phyloP scores from a whole-genome alignment of 2,329 filamentous ascomycete species.

The Aureobasidium sp. region DNA sequence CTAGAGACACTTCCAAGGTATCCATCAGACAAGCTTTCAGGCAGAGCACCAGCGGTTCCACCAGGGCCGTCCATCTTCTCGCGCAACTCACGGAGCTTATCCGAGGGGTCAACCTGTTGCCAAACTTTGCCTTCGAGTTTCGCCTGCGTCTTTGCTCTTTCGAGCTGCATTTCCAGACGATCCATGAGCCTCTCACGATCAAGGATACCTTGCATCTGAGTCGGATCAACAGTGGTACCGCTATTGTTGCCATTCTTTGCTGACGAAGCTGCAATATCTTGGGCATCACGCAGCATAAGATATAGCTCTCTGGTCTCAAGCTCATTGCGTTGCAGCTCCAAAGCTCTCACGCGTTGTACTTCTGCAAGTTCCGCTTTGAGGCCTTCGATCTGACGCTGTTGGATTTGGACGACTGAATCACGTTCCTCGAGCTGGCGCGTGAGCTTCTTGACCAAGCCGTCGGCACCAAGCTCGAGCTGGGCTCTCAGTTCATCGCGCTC shows the following conservation, averaged over 20 bases:
- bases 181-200: conserved; percentile 90
- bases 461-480: conserved; percentile 81
- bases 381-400: conserved; percentile 74
- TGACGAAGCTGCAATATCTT: conserved; percentile 87
- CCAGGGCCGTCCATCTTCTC: conserved; percentile 76
- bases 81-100: conserved; percentile 80
- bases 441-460: conserved; percentile 84
- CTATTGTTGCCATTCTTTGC: conserved; percentile 52
- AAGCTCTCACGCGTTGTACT: conserved; percentile 73
- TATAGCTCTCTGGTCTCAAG: conserved; percentile 93
- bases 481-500: conserved; percentile 92
- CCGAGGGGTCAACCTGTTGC: conserved; percentile 76
- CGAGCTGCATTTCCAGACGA: conserved; percentile 86
- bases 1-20: conserved; percentile 21
- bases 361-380: conserved; percentile 85
- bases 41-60: not conserved
- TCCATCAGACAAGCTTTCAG: conserved; percentile 8
- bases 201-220: conserved; percentile 81
- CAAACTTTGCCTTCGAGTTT: conserved; percentile 92
- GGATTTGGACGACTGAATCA: conserved; percentile 78
- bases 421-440: conserved; percentile 95
- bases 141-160: conserved; percentile 94
- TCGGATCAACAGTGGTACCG: conserved; percentile 55
- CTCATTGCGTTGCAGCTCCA: conserved; percentile 90
- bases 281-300: conserved; percentile 94